phyloP scores from a whole-genome alignment of 768 basidiomycete genomes.

The Lactarius hatsudake region DNA sequence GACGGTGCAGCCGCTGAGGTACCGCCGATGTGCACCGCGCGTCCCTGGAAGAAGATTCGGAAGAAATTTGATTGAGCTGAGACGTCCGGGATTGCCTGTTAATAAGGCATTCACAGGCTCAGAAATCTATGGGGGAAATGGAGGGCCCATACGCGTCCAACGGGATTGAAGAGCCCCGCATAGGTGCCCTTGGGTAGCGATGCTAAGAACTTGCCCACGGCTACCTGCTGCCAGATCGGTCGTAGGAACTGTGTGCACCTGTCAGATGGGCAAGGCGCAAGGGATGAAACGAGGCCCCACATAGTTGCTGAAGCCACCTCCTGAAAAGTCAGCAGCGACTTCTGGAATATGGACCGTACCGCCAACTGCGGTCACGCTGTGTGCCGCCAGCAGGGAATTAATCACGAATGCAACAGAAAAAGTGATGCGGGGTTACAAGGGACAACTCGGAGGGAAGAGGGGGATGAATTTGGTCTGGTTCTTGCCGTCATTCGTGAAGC shows the following conservation, averaged over 20 bases:
- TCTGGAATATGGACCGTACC: conserved; percentile 61
- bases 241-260: conserved; percentile 42
- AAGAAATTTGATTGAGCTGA: conserved; percentile 50
- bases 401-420: not conserved
- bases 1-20: conserved; percentile 60
- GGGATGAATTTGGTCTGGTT: conserved; percentile 52
- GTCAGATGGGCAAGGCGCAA: not conserved
- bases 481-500: conserved; percentile 56
- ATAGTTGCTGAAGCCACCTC: conserved; percentile 72
- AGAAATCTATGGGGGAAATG: not conserved
- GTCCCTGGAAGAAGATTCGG: conserved; percentile 43
- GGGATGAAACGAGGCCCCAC: conserved; percentile 39
- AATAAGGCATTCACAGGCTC: not conserved
- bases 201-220: conserved; percentile 43
- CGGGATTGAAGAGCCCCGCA: conserved; percentile 53
- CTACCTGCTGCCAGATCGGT: conserved; percentile 51
- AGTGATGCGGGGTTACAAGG: conserved; percentile 32
- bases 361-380: conserved; percentile 61
- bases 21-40: conserved; percentile 40
- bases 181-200: conserved; percentile 46
- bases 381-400: conserved; percentile 33
- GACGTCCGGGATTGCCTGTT: conserved; percentile 59
- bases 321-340: conserved; percentile 56
- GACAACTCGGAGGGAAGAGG: conserved; percentile 56
- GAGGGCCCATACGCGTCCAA: conserved; percentile 46